Evolutionary conservation across 306 rosid species (phyloP), one percentile per base, ranked within the genome.

Genomic region (Adenanthera pavonina): DNA sequence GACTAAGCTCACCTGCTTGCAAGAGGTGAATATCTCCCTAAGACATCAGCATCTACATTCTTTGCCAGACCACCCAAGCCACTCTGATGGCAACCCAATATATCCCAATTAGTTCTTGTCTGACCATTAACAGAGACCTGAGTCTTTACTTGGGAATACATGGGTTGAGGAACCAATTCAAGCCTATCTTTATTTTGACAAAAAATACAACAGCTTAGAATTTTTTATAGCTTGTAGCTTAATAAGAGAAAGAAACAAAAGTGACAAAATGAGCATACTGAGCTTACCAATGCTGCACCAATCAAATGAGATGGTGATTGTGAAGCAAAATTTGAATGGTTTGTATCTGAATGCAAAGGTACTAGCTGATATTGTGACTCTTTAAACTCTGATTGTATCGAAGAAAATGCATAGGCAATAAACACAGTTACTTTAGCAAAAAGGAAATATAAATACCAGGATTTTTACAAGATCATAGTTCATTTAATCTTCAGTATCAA

Each of bases 1-100:
- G 97, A 93, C 86, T 90, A 92, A 89, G 97, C 99, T 95, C 97
- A 95, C 99, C 99, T 95, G 95, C 97, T 90, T 85, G 87, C 97
- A 82, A 87, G 72, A 85, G 93, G 94, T 83, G 99, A 88, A 91
- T 84, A 95, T 88, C 94, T 95, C 89, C 92, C 92, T 87, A 83
- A 36, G 69, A 84, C 92, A 82, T 87, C 91, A 48, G 91, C 79
- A 77, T 86, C 97, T 74, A 72, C 70, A 82, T 88, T 86, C 36
- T 79, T 80, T 79, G 83, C 69, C 38, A 68, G 77, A 69, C 79
- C 87, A 81, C 87, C 91, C 72, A 83, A 69, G 88, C 86, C 88
- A 72, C 80, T 83, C 65, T 85, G 95, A 78, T 81, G 90, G 78
- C 48, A 97, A 86, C 80, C 79, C 83, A 85, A 77, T 70, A 82